Evolutionary conservation across 352 stramenopile genomes (phyloP).

Genomic region (Pythium scleroteichum): DNA sequence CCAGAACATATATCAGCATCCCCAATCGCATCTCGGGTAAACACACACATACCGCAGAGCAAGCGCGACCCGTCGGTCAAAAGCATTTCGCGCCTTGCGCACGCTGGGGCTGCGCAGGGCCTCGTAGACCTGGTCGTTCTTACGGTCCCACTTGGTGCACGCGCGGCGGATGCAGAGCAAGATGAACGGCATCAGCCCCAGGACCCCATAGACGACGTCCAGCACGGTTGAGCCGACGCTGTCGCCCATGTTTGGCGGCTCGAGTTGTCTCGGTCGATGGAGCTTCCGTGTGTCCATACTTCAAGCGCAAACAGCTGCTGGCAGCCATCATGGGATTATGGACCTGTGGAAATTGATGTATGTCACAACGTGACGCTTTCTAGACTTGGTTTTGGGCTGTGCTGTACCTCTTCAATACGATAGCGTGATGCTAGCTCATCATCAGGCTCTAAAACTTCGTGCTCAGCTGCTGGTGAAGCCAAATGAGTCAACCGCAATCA

Average conservation of each 20-base stretch:
- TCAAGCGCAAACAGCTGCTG: constrained; percentile 1
- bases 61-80: constrained; percentile 23
- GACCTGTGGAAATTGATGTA: neutral
- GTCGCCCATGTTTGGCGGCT: neutral
- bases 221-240: constrained; percentile 1
- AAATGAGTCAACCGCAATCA: constrained; percentile 11
- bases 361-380: neutral
- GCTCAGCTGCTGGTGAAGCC: constrained; percentile 10
- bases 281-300: neutral
- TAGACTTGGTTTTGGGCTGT: too few species aligned
- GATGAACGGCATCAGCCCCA: constrained; percentile 21
- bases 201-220: constrained; percentile 18
- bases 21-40: too few species aligned
- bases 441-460: neutral
- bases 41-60: constrained; percentile 11
- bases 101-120: constrained; percentile 23
- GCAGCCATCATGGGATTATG: constrained; percentile 12
- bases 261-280: neutral
- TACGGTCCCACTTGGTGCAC: constrained; percentile 22
- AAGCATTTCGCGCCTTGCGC: constrained; percentile 20
- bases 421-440: neutral
- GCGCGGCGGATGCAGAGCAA: constrained; percentile 16
- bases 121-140: constrained; percentile 26
- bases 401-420: neutral
- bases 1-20: too few species aligned